A percentile compares a stretch with the other conserved stretches of the same genome.
Evolutionary conservation across 2,329 filamentous ascomycete species (phyloP).

Genomic region (Intubia oerlemansii): DNA sequence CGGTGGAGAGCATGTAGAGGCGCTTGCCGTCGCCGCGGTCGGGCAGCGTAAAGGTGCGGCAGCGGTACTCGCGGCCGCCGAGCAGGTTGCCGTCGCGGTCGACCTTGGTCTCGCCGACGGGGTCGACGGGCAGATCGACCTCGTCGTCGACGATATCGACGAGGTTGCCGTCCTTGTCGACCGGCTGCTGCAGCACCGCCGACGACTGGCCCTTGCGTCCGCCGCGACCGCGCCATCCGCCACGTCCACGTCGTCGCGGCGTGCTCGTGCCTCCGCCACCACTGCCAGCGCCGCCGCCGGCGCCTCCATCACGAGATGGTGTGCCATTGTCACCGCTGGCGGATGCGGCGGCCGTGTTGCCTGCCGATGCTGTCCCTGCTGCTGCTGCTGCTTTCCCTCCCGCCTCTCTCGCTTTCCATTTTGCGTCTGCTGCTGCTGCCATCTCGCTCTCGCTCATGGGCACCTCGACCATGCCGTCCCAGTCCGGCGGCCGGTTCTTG

Average conservation of each 20-base stretch:
- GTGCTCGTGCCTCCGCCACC: too few relatives aligned
- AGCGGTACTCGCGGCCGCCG: conserved; percentile 78
- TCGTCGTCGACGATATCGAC: conserved; percentile 85
- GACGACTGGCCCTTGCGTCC: conserved; percentile 40
- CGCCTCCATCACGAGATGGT: too few relatives aligned
- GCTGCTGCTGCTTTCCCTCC: too few relatives aligned
- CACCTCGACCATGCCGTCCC: conserved; percentile 41
- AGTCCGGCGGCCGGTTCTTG: conserved; percentile 65
- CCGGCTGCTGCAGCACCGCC: conserved; percentile 54
- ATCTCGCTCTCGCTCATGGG: conserved; percentile 23
- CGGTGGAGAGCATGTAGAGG: conserved; percentile 96
- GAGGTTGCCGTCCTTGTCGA: conserved; percentile 86
- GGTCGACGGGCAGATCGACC: conserved; percentile 67
- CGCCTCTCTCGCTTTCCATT: too few relatives aligned
- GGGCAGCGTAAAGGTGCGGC: conserved; percentile 79
- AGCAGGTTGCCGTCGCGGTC: conserved; percentile 70
- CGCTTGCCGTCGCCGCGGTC: conserved; percentile 55
- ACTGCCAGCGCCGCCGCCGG: too few relatives aligned
- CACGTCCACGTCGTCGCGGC: conserved; percentile 42
- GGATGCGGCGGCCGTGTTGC: too few relatives aligned
- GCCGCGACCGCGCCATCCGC: conserved; percentile 48
- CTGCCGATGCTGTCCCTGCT: too few relatives aligned
- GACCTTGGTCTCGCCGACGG: conserved; percentile 81
- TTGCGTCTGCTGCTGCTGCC: too few relatives aligned
- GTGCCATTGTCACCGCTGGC: too few relatives aligned